Conservation (phyloP, 108 stramenopile genomes). For the Discostella stelligeroides region DNA sequence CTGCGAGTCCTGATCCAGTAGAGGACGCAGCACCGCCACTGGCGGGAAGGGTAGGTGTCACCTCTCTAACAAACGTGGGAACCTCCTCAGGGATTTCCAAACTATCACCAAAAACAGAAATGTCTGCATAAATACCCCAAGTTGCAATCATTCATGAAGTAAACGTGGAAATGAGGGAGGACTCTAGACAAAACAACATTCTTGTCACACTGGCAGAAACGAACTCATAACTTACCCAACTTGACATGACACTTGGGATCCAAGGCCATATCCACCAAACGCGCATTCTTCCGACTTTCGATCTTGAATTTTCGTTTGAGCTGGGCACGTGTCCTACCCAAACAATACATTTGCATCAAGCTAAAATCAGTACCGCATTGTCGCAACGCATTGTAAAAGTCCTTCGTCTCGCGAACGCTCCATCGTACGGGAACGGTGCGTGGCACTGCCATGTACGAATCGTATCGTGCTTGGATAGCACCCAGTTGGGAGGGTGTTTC, state of each 20-base stretch:
- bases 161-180: not conserved
- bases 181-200: not conserved
- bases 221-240: constrained; percentile 29
- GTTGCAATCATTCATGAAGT: not conserved
- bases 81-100: constrained; percentile 36
- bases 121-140: not conserved
- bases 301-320: constrained; percentile 77
- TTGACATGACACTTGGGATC: constrained; percentile 53
- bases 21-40: not conserved
- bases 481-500: constrained; percentile 23
- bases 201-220: not conserved
- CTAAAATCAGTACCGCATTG: constrained; percentile 82
- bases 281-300: constrained; percentile 64
- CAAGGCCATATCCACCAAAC: constrained; percentile 78
- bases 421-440: constrained; percentile 38
- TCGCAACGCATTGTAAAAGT: constrained; percentile 71
- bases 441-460: constrained; percentile 20
- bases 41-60: not conserved
- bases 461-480: constrained; percentile 23
- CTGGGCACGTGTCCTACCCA: constrained; percentile 59
- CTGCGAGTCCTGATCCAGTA: too few species aligned
- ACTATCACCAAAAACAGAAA: constrained; percentile 28
- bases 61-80: not conserved
- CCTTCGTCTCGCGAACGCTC: constrained; percentile 68
- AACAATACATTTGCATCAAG: constrained; percentile 70